A percentile compares a stretch with the other conserved stretches of the same genome.
Evolutionary conservation across 2,329 filamentous ascomycete species (phyloP).

Genomic region (Colletotrichum sp.): DNA sequence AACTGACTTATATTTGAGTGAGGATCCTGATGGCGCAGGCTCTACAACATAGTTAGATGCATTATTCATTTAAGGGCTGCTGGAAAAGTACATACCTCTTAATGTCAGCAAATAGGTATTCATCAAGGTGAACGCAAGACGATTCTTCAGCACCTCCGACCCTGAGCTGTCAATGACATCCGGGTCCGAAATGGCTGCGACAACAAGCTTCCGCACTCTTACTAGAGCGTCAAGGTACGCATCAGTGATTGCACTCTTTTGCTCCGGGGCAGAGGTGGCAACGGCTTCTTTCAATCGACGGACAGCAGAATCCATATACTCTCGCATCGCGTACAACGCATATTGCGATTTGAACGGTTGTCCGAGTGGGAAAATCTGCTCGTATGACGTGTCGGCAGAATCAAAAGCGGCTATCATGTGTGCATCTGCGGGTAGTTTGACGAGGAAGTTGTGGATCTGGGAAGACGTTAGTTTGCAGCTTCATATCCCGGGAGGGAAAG

Average conservation of each 20-base stretch:
- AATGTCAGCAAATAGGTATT: slow-evolving; percentile 62
- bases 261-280: background rate
- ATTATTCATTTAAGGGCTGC: background rate
- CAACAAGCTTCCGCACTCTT: slow-evolving; percentile 59
- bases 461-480: slow-evolving; percentile 22
- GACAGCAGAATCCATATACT: slow-evolving; percentile 56
- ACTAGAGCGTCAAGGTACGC: slow-evolving; percentile 39
- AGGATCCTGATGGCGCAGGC: background rate
- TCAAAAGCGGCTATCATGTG: slow-evolving; percentile 65
- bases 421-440: slow-evolving; percentile 72
- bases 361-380: slow-evolving; percentile 69
- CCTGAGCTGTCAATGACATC: slow-evolving; percentile 18
- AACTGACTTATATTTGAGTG: slow-evolving; percentile 23
- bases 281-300: slow-evolving; percentile 33
- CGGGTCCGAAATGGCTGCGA: slow-evolving; percentile 44
- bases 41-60: slow-evolving; percentile 29
- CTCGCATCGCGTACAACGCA: slow-evolving; percentile 69
- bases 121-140: slow-evolving; percentile 59
- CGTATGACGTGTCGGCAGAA: slow-evolving; percentile 54
- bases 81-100: slow-evolving; percentile 45
- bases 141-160: slow-evolving; percentile 48
- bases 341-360: slow-evolving; percentile 79
- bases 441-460: slow-evolving; percentile 73
- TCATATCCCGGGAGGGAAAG: background rate
- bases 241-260: slow-evolving; percentile 25